Percentiles rank a stretch among this genome's conserved stretches.
Conservation (phyloP, 2,329 filamentous ascomycete genomes). For the Paracorniculantispora psalliotae region DNA sequence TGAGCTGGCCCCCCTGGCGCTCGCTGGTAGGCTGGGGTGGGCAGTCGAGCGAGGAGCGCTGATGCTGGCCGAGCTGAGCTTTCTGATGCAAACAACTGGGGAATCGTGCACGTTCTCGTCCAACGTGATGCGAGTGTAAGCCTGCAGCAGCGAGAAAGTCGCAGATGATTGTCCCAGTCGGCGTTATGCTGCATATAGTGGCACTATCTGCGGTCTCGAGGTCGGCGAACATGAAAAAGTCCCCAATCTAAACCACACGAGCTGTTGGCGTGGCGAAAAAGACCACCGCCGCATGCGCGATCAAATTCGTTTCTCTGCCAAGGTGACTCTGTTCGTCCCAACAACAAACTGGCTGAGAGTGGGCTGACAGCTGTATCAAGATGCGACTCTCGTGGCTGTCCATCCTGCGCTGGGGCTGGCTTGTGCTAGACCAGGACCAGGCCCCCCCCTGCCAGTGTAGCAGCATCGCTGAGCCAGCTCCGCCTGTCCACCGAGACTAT, state of each 20-base stretch:
- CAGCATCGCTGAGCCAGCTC: not conserved
- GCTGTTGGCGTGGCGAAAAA: not conserved
- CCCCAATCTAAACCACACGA: too few relatives aligned
- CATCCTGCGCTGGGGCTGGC: not conserved
- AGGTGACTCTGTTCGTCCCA: not conserved
- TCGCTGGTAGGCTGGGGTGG: not conserved
- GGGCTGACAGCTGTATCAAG: not conserved
- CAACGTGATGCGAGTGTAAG: not conserved
- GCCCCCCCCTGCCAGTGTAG: not conserved
- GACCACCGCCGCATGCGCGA: not conserved
- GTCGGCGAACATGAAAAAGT: not conserved
- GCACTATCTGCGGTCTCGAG: not conserved
- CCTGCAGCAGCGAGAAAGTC: not conserved
- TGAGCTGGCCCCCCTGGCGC: not conserved
- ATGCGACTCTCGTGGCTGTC: not conserved
- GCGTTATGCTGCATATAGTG: not conserved
- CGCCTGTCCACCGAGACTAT: not conserved
- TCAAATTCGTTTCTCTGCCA: not conserved
- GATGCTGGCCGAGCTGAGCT: not conserved
- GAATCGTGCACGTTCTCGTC: not conserved
- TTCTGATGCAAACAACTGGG: not conserved
- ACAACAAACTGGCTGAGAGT: too few relatives aligned
- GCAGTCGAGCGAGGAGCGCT: not conserved
- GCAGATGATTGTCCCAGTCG: not conserved
- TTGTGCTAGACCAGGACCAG: not conserved